These are phyloP conservation scores for Solanum tarapatanum DNA, from an alignment of 257 asterid genomes.

Conservation along the genomic window DNA sequence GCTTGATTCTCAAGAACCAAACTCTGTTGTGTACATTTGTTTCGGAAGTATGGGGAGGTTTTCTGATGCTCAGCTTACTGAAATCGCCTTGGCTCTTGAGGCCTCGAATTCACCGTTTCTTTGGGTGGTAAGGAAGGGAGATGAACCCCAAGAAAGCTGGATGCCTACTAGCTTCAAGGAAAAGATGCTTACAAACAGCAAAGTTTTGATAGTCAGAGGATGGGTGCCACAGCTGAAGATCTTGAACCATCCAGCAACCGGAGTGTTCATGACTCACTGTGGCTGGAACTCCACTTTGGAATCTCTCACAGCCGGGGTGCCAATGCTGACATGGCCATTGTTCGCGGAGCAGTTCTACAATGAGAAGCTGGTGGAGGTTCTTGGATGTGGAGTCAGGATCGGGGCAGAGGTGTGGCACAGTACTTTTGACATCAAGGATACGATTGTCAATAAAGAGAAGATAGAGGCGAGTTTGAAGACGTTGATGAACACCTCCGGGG, in stretches of 20 bases:
- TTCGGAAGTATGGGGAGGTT: constrained; percentile 13
- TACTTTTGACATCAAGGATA: neutral
- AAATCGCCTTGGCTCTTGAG: constrained; percentile 15
- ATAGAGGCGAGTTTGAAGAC: neutral
- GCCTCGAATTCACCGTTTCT: neutral
- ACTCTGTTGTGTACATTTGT: constrained; percentile 10
- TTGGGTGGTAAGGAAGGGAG: constrained; percentile 10
- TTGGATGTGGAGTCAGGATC: neutral
- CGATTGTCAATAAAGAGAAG: neutral
- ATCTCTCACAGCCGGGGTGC: constrained; percentile 9
- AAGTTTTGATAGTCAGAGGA: constrained; percentile 9
- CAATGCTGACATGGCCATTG: constrained; percentile 23
- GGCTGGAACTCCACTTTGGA: constrained; percentile 24
- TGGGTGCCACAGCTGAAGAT: constrained; percentile 21
- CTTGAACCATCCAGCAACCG: constrained; percentile 8
- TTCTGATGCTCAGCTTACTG: constrained; percentile 5
- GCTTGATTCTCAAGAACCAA: constrained; percentile 1
- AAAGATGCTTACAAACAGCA: neutral
- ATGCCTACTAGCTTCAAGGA: constrained; percentile 12
- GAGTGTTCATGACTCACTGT: constrained; percentile 24
- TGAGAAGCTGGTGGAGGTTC: constrained; percentile 8
- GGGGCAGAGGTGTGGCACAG: constrained; percentile 3
- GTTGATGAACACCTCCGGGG: neutral
- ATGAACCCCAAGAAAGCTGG: neutral
- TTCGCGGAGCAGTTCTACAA: constrained; percentile 21